Evolutionary conservation across 352 stramenopile genomes (phyloP).

Genomic region (Phytophthora sojae): DNA sequence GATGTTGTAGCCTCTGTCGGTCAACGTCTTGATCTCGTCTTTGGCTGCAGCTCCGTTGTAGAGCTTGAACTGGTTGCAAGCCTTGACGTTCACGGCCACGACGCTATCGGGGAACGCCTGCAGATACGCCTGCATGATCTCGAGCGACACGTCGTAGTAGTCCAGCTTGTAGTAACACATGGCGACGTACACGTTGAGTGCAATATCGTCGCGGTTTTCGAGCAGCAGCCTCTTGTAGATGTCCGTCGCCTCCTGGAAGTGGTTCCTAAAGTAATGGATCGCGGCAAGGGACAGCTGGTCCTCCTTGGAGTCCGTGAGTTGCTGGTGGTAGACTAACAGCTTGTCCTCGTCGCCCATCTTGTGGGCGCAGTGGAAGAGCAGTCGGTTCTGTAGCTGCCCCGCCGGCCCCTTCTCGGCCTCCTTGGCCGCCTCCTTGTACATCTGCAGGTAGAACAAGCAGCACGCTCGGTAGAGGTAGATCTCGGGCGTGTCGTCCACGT

Average conservation of each 20-base stretch:
- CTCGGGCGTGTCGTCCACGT: conserved; percentile 69
- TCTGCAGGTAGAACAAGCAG: conserved; percentile 95
- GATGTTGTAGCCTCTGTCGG: conserved; percentile 89
- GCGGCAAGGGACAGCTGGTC: conserved; percentile 96
- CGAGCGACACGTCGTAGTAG: conserved; percentile 97
- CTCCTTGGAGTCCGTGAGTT: conserved; percentile 92
- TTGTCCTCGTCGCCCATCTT: conserved; percentile 95
- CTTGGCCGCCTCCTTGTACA: conserved; percentile 91
- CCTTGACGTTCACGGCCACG: conserved; percentile 97
- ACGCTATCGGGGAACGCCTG: conserved; percentile 92
- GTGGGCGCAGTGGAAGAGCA: conserved; percentile 96
- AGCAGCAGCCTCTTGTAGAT: conserved; percentile 97
- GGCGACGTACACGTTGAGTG: conserved; percentile 98
- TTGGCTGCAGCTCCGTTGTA: conserved; percentile 97
- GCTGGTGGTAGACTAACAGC: conserved; percentile 94
- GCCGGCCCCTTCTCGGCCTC: conserved; percentile 69
- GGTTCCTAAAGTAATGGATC: conserved; percentile 95
- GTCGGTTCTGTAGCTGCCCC: conserved; percentile 89
- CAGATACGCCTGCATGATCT: conserved; percentile 97
- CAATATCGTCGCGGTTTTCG: conserved; percentile 96
- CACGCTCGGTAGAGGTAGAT: conserved; percentile 91
- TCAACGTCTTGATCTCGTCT: conserved; percentile 93
- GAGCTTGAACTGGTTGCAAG: conserved; percentile 97
- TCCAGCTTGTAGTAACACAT: conserved; percentile 99
- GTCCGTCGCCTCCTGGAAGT: conserved; percentile 96